Evolutionary conservation across 1,284 basidiomycete species (phyloP).

Genomic region (Singerocomus rubriflavus): DNA sequence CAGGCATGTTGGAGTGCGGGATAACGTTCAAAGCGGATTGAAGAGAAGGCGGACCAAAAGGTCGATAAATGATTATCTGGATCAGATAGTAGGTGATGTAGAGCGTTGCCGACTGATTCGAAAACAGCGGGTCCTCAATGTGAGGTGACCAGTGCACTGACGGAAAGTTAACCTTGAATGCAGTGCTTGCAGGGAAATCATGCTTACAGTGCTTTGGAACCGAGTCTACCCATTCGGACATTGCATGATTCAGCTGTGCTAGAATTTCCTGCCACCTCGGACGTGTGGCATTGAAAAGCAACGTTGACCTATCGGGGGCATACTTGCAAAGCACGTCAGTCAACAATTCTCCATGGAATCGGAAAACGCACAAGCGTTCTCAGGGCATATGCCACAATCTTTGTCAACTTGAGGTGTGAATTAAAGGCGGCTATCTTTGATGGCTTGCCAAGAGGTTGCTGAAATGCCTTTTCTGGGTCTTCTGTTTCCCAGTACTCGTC

Average conservation of each 20-base stretch:
- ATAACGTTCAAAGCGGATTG: constrained; percentile 22
- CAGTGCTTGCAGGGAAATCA: constrained; percentile 1
- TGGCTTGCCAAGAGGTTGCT: constrained; percentile 64
- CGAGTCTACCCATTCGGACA: constrained; percentile 70
- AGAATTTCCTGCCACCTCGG: constrained; percentile 62
- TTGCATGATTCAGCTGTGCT: constrained; percentile 64
- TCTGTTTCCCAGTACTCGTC: constrained; percentile 80
- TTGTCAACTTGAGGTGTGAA: constrained; percentile 64
- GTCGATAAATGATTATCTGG: constrained; percentile 72
- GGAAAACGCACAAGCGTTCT: constrained; percentile 57
- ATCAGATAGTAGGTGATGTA: constrained; percentile 68
- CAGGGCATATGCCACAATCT: constrained; percentile 68
- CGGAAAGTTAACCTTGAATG: neutral
- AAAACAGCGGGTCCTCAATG: constrained; percentile 50
- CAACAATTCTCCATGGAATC: constrained; percentile 4
- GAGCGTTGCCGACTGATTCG: constrained; percentile 67
- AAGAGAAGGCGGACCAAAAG: constrained; percentile 57
- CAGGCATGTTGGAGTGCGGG: constrained; percentile 32
- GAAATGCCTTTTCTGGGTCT: constrained; percentile 47
- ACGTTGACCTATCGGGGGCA: constrained; percentile 62
- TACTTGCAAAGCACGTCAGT: constrained; percentile 49
- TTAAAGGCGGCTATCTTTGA: constrained; percentile 64
- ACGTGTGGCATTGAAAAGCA: constrained; percentile 47
- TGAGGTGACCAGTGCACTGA: constrained; percentile 69
- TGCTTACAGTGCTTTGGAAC: constrained; percentile 68